A percentile compares a stretch with the other conserved stretches of the same genome.
Evolutionary conservation across 352 stramenopile species (phyloP).

Genomic region (Phytophthora melonis): DNA sequence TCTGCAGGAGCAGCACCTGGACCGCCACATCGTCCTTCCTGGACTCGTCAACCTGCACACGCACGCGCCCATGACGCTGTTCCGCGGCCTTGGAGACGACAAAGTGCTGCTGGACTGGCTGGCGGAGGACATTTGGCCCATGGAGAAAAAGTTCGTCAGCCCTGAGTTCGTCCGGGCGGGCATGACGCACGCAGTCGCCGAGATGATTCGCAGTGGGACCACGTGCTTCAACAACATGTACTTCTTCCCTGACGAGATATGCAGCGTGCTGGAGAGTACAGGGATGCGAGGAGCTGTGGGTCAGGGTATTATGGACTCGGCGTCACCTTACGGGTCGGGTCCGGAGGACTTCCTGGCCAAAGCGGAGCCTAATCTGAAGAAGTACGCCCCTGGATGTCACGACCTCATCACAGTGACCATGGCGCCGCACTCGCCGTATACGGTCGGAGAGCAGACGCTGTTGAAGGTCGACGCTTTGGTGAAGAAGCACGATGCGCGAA

Average conservation of each 20-base stretch:
- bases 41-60: conserved; percentile 87
- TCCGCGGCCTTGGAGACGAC: conserved; percentile 86
- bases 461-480: conserved; percentile 45
- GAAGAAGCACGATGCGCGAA: conserved; percentile 55
- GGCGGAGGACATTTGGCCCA: conserved; percentile 79
- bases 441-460: conserved; percentile 72
- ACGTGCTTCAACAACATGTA: conserved; percentile 93
- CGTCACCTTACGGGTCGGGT: conserved; percentile 55
- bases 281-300: conserved; percentile 76
- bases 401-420: conserved; percentile 60
- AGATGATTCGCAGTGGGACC: conserved; percentile 85
- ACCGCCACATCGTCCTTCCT: conserved; percentile 77
- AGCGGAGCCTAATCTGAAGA: conserved; percentile 57
- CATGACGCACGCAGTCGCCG: conserved; percentile 71
- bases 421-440: conserved; percentile 83
- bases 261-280: conserved; percentile 56
- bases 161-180: conserved; percentile 73
- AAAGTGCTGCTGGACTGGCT: conserved; percentile 84
- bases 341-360: conserved; percentile 78
- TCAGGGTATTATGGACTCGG: conserved; percentile 73
- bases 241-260: conserved; percentile 72
- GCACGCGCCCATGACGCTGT: conserved; percentile 81
- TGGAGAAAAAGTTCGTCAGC: conserved; percentile 78
- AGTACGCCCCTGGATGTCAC: conserved; percentile 51
- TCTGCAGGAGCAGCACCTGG: conserved; percentile 43